Percentiles rank a stretch among this genome's conserved stretches.
These are phyloP conservation scores for Grosmannia penicillata DNA, from an alignment of 2,329 filamentous ascomycete genomes.

Conservation along the genomic window DNA sequence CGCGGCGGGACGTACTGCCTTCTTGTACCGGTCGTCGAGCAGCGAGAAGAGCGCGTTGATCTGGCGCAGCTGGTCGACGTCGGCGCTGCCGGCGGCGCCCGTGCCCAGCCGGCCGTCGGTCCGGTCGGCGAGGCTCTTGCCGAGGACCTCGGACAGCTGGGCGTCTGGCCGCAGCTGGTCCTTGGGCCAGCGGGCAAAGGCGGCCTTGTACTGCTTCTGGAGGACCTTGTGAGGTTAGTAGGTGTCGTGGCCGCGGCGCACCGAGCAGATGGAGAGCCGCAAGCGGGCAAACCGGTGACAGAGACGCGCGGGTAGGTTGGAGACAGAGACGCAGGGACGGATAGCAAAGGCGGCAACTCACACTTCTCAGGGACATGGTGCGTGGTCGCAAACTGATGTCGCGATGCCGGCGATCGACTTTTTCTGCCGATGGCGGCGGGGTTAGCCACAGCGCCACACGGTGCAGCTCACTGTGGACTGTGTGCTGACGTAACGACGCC, in stretches of 20 bases:
- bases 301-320: too few relatives aligned
- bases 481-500: too few relatives aligned
- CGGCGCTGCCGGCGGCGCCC: conserved; percentile 11
- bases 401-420: too few relatives aligned
- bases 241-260: too few relatives aligned
- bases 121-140: conserved; percentile 25
- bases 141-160: conserved; percentile 44
- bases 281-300: too few relatives aligned
- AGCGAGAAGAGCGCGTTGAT: conserved; percentile 45
- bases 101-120: conserved; percentile 13
- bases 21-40: conserved; percentile 43
- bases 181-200: conserved; percentile 45
- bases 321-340: neutral
- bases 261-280: too few relatives aligned
- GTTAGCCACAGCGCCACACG: too few relatives aligned
- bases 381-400: too few relatives aligned
- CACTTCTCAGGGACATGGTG: neutral
- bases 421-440: too few relatives aligned
- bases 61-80: conserved; percentile 34
- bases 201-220: conserved; percentile 31
- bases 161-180: conserved; percentile 47
- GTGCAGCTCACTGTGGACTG: too few relatives aligned
- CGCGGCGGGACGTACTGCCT: conserved; percentile 26
- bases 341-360: neutral
- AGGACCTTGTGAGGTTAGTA: conserved; percentile 20